Base-by-base conservation (phyloP, 148 eudicot species). In the Limonium bicolor region DNA sequence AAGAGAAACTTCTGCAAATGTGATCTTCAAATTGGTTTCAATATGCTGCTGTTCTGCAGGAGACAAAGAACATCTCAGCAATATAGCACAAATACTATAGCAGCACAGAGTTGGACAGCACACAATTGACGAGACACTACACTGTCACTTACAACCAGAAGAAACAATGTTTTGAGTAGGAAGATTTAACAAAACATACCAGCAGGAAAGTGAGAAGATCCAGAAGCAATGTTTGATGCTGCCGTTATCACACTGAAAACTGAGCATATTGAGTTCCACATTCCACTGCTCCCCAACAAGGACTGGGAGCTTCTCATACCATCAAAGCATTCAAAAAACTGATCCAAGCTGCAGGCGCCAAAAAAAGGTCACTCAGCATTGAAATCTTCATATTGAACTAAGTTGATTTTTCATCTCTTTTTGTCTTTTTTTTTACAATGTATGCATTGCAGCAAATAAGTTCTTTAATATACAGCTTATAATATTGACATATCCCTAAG, bases 191-290 rank as follows among this genome's bases (percentile, higher is more conserved):
- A 32, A 15, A 56, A 30, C 43, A 41, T 90, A 90, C 99, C 99
- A 55, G 69, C 12, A 19, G 95, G 66, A 32, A 73, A 67, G 46
- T 64, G 61, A 49, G 69, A 54, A 52, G 93, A 80, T 60, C 95
- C 99, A 53, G 95, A 90, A 49, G 95, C 95, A 72, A 84, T 81
- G 65, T 70, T 78, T 20, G 99, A 72, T 41, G 99, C 87, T 50
- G 95, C 93, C 64, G 85, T 75, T 61, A 90, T 71, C 27, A 93
- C 88, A 56, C 76, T 78, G 57, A 90, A 70, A 50, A 84, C 86
- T 40, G 95, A 90, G 63, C 76, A 70, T 2, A 95, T 83, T 95
- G 93, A 90, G 50, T 67, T 74, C 99, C 99, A 90, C 93, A 84
- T 64, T 41, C 99, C 93, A 62, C 99, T 84, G 59, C 71, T 75